Conservation (phyloP, 495 filamentous ascomycete genomes). For the Aspergillus avenaceus region DNA sequence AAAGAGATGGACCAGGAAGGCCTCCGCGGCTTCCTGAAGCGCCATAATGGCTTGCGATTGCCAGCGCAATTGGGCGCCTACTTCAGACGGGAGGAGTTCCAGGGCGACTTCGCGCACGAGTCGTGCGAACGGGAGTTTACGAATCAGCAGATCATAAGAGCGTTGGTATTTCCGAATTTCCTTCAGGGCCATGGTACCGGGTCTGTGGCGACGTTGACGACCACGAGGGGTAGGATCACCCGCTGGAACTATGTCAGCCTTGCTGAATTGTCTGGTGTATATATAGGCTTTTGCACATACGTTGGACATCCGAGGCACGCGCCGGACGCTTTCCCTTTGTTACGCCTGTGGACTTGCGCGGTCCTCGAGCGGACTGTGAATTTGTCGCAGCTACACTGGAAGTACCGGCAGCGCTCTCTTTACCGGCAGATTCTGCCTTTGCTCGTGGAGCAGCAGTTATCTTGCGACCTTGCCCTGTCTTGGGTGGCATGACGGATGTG, state of each 20-base stretch:
- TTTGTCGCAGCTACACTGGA: conserved; percentile 9
- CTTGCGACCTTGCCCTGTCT: conserved; percentile 20
- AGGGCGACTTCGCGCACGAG: conserved; percentile 86
- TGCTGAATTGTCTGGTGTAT: not conserved
- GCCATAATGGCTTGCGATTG: conserved; percentile 88
- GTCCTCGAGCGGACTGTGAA: conserved; percentile 3
- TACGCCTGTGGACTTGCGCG: conserved; percentile 15
- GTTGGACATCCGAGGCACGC: conserved; percentile 33
- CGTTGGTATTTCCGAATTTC: conserved; percentile 86
- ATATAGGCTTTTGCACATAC: conserved; percentile 24
- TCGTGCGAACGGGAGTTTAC: conserved; percentile 81
- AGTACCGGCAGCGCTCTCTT: conserved; percentile 10
- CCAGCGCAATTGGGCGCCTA: conserved; percentile 69
- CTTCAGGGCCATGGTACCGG: conserved; percentile 77
- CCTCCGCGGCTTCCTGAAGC: conserved; percentile 87
- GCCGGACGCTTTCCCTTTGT: conserved; percentile 21
- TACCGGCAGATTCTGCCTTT: not conserved
- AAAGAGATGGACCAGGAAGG: conserved; percentile 90
- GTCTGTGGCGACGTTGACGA: conserved; percentile 68
- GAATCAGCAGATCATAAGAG: conserved; percentile 73
- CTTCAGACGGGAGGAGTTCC: conserved; percentile 44
- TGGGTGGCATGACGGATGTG: conserved; percentile 22
- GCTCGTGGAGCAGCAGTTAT: not conserved
- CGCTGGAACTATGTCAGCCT: conserved; percentile 37
- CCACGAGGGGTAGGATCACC: conserved; percentile 66